Base-by-base conservation (phyloP, 2,329 filamentous ascomycete species). In the Calcarisporium arbuscula region DNA sequence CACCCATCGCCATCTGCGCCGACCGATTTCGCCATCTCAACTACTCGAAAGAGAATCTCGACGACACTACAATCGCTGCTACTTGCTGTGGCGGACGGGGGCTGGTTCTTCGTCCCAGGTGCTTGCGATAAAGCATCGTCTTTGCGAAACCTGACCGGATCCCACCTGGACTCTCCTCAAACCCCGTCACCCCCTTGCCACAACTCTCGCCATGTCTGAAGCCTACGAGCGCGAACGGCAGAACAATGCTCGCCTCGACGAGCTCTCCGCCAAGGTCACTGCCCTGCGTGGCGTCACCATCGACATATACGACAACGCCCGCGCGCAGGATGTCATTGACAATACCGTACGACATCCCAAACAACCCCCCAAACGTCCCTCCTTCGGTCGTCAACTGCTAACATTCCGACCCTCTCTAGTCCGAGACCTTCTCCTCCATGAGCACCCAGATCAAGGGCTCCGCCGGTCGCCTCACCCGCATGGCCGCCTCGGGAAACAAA, bases 231-330 rank as follows among this genome's bases (percentile, higher is more conserved):
- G 82, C 58, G 82, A 87, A 65, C 74, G 77, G 57, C 92, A 98
- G 64, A 98, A 98, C 68, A 94, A 96, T 65, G 80, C 85, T 47
- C 88, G 90, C 50, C 84, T 98, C 37, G 82, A 90, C 53, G 88
- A 94, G 58, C 82, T 98, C 23, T 84, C 85, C 12, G 75, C 79
- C 46, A 98, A 98, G 67, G 89, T 96, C 36, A 85, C 85, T 14
- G 87, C 88, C 34, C 76, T 98, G 44, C 87, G 90, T 54, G 85
- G 85, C 60, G 87, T 98, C 32, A 98, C 92, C 27, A 79, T 96
- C 46, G 88, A 98, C 67, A 98, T 98, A 54, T 95, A 96, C 72
- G 89, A 96, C 65, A 88, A 92, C 58, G 92, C 92, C 32, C 79
- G 87, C 39, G 78, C 85, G 50, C 90, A 96, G 51, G 78, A 84